These are phyloP conservation scores for Funneliformis caledonium DNA, from an alignment of 371 early-diverging fungal genomes.

Conservation along the genomic window DNA sequence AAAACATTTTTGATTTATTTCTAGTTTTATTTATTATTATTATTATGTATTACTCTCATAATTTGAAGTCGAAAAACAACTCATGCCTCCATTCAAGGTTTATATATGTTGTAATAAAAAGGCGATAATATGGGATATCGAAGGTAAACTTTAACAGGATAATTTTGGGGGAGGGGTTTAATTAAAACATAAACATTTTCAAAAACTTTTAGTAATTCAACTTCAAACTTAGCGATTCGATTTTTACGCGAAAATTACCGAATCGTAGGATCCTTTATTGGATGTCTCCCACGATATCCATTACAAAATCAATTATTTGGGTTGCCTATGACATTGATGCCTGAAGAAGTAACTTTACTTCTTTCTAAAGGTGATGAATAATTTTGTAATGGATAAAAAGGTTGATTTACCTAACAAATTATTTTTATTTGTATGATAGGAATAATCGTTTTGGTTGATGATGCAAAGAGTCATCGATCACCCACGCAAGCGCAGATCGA, in stretches of 20 bases:
- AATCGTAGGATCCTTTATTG: slow-evolving; percentile 61
- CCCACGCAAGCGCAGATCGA: slow-evolving; percentile 33
- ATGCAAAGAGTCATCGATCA: slow-evolving; percentile 25
- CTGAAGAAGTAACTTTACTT: slow-evolving; percentile 59
- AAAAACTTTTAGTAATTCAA: background rate
- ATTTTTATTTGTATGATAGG: slow-evolving; percentile 5
- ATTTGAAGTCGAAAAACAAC: too few species aligned
- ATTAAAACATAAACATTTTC: too few species aligned
- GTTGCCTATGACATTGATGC: slow-evolving; percentile 56
- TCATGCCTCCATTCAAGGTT: slow-evolving; percentile 10
- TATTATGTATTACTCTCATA: too few species aligned
- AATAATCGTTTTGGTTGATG: slow-evolving; percentile 36
- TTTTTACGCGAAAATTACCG: slow-evolving; percentile 52
- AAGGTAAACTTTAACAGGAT: background rate
- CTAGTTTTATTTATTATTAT: too few species aligned
- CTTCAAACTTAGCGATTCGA: slow-evolving; percentile 48
- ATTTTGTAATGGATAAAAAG: background rate
- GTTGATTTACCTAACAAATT: background rate
- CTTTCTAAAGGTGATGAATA: slow-evolving; percentile 50
- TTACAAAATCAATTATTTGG: slow-evolving; percentile 60
- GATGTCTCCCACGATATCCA: slow-evolving; percentile 59
- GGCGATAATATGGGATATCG: slow-evolving; percentile 18
- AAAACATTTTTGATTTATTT: too few species aligned
- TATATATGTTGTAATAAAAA: background rate
- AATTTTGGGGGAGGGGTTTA: too few species aligned